phyloP scores from a whole-genome alignment of 106 monocot genomes.

The Agapanthus africanus region DNA sequence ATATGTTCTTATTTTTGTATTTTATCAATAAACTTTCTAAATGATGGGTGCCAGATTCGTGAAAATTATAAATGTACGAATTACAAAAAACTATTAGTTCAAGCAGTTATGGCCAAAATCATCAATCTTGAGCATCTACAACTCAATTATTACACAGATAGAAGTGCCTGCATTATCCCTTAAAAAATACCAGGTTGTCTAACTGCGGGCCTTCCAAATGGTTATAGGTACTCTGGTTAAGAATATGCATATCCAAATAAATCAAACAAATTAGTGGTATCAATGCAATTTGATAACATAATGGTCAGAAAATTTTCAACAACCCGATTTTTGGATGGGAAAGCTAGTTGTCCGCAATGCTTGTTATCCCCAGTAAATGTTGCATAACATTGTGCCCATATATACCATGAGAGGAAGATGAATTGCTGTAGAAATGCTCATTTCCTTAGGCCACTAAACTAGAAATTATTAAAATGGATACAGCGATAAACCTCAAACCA shows the following conservation, averaged over 20 bases:
- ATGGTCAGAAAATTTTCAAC: too few relatives aligned
- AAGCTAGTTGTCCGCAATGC: neutral
- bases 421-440: neutral
- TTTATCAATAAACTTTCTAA: neutral
- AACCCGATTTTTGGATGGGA: too few relatives aligned
- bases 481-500: neutral
- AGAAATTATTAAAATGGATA: neutral
- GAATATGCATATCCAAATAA: neutral
- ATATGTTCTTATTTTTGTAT: neutral
- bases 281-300: too few relatives aligned
- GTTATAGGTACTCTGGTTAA: neutral
- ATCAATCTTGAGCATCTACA: neutral
- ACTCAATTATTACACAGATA: neutral
- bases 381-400: too few relatives aligned
- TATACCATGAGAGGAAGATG: neutral
- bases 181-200: neutral
- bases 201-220: neutral
- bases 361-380: too few relatives aligned
- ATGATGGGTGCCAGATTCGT: neutral
- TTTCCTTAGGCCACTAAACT: neutral
- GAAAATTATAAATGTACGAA: neutral
- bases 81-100: neutral
- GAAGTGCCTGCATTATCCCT: neutral
- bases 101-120: neutral
- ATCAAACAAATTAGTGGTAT: neutral